Conservation (phyloP, 192 early-diverging fungal species). For the Entophlyctis helioformis region DNA sequence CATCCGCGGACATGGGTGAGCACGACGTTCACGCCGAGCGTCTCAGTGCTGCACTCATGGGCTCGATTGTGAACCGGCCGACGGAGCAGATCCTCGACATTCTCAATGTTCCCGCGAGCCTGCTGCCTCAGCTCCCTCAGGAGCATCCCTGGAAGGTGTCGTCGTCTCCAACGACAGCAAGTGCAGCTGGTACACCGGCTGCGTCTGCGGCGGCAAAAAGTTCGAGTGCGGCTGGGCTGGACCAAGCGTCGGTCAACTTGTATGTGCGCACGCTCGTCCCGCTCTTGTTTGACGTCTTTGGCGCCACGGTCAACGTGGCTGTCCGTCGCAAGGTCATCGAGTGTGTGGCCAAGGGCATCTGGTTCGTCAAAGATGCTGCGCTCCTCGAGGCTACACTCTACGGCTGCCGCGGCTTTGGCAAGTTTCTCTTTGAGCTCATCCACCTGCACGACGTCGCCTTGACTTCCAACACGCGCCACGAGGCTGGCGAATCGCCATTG, state of each 20-base stretch:
- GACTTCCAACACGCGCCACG: no score
- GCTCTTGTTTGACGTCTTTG: constrained; percentile 58
- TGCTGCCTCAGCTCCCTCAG: constrained; percentile 47
- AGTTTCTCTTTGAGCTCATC: constrained; percentile 37
- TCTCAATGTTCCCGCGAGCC: constrained; percentile 37
- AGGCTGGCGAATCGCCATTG: no score
- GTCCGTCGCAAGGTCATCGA: constrained; percentile 43
- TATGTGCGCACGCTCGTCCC: constrained; percentile 50
- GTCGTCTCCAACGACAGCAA: neutral
- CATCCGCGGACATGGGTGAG: no score
- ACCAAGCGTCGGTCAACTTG: neutral
- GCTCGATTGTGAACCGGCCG: constrained; percentile 18
- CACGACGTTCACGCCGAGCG: constrained; percentile 6
- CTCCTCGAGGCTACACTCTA: constrained; percentile 32
- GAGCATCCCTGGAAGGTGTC: constrained; percentile 22
- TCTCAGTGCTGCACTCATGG: constrained; percentile 6
- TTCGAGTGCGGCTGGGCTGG: no score
- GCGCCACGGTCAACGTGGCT: constrained; percentile 47
- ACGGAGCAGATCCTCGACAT: constrained; percentile 45
- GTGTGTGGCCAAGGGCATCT: constrained; percentile 40
- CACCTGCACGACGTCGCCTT: constrained; percentile 14
- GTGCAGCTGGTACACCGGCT: neutral
- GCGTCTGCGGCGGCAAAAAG: neutral
- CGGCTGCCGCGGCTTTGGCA: constrained; percentile 25
- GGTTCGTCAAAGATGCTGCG: constrained; percentile 24